Conservation (phyloP, 345 rosid genomes). For the Cochlearia excelsa region DNA sequence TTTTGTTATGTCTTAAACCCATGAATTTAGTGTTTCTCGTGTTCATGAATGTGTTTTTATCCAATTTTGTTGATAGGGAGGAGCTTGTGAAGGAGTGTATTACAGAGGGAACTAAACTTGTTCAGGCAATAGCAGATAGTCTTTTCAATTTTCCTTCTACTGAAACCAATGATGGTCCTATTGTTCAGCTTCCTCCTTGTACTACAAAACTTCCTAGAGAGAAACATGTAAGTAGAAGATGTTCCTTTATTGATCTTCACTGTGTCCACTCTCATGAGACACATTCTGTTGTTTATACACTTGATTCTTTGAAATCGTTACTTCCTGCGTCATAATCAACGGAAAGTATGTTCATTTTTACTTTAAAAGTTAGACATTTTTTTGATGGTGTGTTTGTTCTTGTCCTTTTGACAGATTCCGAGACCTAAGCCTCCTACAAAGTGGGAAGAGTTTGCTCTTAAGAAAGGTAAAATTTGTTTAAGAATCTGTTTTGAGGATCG, state of each 20-base stretch:
- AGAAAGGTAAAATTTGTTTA: constrained; percentile 44
- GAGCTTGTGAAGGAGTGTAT: constrained; percentile 61
- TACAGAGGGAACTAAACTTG: constrained; percentile 57
- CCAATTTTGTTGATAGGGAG: constrained; percentile 44
- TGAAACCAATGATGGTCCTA: constrained; percentile 73
- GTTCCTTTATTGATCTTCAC: too few species aligned
- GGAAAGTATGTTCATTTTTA: too few species aligned
- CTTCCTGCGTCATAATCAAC: too few species aligned
- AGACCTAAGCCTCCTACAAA: constrained; percentile 41
- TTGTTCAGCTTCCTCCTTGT: constrained; percentile 74
- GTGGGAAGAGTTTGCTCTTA: constrained; percentile 40
- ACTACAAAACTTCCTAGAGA: constrained; percentile 75
- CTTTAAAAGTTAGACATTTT: too few species aligned
- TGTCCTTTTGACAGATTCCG: constrained; percentile 29
- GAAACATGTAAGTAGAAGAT: constrained; percentile 56
- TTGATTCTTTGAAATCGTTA: too few species aligned
- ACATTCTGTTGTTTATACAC: too few species aligned
- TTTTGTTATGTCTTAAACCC: too few species aligned
- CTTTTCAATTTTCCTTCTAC: constrained; percentile 77
- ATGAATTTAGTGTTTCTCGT: not conserved
- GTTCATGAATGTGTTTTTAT: not conserved
- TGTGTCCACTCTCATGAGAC: too few species aligned
- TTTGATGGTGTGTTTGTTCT: not conserved
- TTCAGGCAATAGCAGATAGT: constrained; percentile 63
- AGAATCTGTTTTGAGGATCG: not conserved